phyloP scores from a whole-genome alignment of 352 stramenopile genomes.

The Globisporangium cylindrosporum region DNA sequence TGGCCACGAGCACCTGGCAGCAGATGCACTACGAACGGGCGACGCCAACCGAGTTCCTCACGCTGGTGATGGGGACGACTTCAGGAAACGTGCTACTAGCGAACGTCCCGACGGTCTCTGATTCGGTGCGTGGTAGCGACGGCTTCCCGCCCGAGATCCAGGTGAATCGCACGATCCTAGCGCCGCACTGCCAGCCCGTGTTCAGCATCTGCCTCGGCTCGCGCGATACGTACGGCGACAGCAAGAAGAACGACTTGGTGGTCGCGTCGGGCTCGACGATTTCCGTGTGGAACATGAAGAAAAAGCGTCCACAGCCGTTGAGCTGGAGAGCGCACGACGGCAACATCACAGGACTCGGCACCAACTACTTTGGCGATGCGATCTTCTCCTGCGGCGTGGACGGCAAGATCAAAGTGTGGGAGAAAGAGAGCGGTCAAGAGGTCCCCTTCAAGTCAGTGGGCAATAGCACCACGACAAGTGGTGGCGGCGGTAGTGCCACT shows the following conservation, averaged over 20 bases:
- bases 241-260: slow-evolving; percentile 46
- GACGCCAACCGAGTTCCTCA: slow-evolving; percentile 20
- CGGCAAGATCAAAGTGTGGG: slow-evolving; percentile 61
- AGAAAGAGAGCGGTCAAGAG: slow-evolving; percentile 36
- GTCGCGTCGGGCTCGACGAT: slow-evolving; percentile 64
- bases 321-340: slow-evolving; percentile 66
- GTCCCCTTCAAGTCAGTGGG: slow-evolving; percentile 17
- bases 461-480: not conserved
- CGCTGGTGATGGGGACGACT: slow-evolving; percentile 58
- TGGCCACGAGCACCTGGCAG: slow-evolving; percentile 66
- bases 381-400: slow-evolving; percentile 64
- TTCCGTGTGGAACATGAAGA: slow-evolving; percentile 68
- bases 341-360: slow-evolving; percentile 60
- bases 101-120: slow-evolving; percentile 29
- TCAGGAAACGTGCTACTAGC: slow-evolving; percentile 57
- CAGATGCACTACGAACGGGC: slow-evolving; percentile 41
- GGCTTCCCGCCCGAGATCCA: slow-evolving; percentile 21
- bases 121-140: not conserved
- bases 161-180: slow-evolving; percentile 48
- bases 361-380: slow-evolving; percentile 62
- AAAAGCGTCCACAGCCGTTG: slow-evolving; percentile 32
- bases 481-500: slow-evolving; percentile 4
- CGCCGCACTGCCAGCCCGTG: slow-evolving; percentile 62
- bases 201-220: slow-evolving; percentile 52
- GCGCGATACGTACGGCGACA: slow-evolving; percentile 51